Base-by-base conservation (phyloP, 2,329 filamentous ascomycete genomes). In the Alternaria consortialis region DNA sequence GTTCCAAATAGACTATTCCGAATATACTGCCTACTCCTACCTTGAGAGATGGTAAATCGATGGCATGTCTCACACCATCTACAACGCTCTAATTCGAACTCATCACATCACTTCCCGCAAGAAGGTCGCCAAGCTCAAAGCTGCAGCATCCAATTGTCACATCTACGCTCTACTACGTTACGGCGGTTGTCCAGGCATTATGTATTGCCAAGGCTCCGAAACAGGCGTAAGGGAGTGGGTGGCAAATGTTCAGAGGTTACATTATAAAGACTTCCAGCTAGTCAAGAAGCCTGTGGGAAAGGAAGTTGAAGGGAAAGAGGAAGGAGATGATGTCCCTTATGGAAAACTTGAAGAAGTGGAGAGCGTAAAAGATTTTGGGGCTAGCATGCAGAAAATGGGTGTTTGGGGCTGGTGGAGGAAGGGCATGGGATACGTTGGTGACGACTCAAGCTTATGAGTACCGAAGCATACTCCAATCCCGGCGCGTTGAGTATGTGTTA, bases 71-170 rank as follows among this genome's bases (percentile, higher is more conserved):
- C 50, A 56, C 32, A 52, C 59, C 8, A 58, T 76, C 20, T 84
- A 79, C 72, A 85, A 87, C 73, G 86, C 90, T 31, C 81, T 94
- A 46, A 91, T 94, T 62, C 86, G 90, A 53, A 94, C 91, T 0
- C 91, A 94, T 69, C 91, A 94, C 76, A 93, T 94, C 72, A 93
- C 90, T 4, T 93, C 90, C 0, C 88, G 90, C 65, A 93, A 92
- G 74, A 94, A 94, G 73, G 84, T 90, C 44, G 80, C 83, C 27
- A 83, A 83, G 57, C 83, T 94, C 23, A 86, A 83, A 52, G 90
- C 90, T 75, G 87, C 88, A 2, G 88, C 89, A 7, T 83, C 86
- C 32, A 82, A 85, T 47, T 81, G 86, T 66, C 80, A 87, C 57
- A 85, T 89, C 52, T 89, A 86, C 65, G 86, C 90, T 1, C 80